Evolutionary conservation across 1,284 basidiomycete genomes (phyloP).

Genomic region (Ganoderma leucocontextum): DNA sequence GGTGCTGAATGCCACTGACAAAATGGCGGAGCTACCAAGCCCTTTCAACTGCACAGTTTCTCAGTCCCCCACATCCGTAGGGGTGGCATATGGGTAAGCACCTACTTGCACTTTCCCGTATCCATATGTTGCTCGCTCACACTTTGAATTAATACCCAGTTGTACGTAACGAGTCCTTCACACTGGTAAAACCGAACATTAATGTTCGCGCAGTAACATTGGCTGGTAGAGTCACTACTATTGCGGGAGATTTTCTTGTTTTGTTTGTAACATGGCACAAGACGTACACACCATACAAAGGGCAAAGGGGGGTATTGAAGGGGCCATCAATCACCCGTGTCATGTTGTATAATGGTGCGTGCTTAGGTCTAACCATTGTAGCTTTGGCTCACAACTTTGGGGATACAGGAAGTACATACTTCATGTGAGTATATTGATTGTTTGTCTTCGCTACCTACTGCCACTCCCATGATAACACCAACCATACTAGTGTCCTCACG

Average conservation of each 20-base stretch:
- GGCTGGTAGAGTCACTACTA: background rate
- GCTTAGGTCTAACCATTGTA: background rate
- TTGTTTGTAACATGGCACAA: background rate
- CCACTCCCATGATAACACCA: no score
- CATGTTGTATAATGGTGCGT: background rate
- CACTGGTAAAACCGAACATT: background rate
- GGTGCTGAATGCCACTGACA: background rate
- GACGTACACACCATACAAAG: background rate
- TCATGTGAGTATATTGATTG: background rate
- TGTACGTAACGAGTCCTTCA: background rate
- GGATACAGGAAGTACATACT: background rate
- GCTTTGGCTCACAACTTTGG: background rate
- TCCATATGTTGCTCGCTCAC: background rate
- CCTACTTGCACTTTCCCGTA: background rate
- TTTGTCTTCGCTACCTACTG: background rate
- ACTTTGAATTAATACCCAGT: background rate
- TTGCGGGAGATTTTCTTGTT: background rate
- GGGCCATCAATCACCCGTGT: background rate
- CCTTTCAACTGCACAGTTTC: background rate
- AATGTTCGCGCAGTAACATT: background rate
- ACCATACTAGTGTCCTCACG: no score
- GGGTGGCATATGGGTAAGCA: background rate
- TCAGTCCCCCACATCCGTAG: background rate
- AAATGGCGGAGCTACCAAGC: background rate
- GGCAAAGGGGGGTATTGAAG: background rate